phyloP scores from a whole-genome alignment of 441 rosid species.

The Gossypium gossypioides region DNA sequence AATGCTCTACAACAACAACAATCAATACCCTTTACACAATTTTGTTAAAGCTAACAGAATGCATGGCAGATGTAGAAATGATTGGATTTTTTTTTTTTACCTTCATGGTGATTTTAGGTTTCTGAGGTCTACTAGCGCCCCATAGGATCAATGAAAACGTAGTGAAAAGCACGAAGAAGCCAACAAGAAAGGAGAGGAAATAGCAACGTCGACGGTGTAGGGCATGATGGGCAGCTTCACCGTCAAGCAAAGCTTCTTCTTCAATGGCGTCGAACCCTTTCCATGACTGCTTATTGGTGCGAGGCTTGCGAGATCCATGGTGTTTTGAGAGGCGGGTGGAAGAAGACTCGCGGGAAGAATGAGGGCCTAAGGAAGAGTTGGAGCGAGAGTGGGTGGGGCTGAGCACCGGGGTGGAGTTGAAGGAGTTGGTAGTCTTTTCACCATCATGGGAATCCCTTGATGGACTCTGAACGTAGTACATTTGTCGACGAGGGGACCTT shows the following conservation, averaged over 20 bases:
- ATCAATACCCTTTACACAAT: not conserved
- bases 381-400: conserved; percentile 43
- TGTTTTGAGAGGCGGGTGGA: conserved; percentile 35
- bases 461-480: conserved; percentile 45
- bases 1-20: conserved; percentile 26
- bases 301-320: conserved; percentile 8
- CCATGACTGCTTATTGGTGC: conserved; percentile 18
- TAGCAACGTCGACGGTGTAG: conserved; percentile 29
- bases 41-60: not conserved
- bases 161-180: conserved; percentile 30
- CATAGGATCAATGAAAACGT: conserved; percentile 33
- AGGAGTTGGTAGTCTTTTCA: conserved; percentile 39
- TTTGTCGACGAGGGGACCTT: conserved; percentile 28
- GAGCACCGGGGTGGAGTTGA: conserved; percentile 36
- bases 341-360: conserved; percentile 36
- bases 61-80: conserved; percentile 4
- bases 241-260: conserved; percentile 39
- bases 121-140: conserved; percentile 42
- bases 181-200: conserved; percentile 27
- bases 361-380: conserved; percentile 39
- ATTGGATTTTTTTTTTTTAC: not conserved
- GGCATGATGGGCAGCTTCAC: conserved; percentile 11
- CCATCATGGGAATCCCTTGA: conserved; percentile 43
- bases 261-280: conserved; percentile 44
- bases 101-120: conserved; percentile 36